Conservation (phyloP, 2,329 filamentous ascomycete species). For the Hortaea sp. region DNA sequence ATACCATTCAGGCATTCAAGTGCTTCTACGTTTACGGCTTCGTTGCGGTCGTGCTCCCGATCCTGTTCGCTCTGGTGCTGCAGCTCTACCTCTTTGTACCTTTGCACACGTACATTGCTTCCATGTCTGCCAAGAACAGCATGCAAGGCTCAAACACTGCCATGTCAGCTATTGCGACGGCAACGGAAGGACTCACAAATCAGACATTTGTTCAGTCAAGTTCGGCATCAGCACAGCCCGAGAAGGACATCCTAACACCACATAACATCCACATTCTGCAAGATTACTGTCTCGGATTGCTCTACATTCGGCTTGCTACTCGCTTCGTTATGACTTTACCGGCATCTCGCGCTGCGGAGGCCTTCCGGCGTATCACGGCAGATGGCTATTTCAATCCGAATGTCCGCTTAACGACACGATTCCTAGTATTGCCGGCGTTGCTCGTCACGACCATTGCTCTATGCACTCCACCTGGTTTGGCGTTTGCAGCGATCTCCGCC, state of each 20-base stretch:
- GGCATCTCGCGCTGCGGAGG: conserved; percentile 60
- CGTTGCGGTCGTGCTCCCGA: conserved; percentile 68
- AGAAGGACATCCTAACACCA: conserved; percentile 11
- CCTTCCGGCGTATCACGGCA: conserved; percentile 57
- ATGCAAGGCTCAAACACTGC: conserved; percentile 9
- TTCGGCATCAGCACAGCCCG: neutral
- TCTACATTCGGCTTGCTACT: conserved; percentile 74
- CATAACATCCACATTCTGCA: conserved; percentile 83
- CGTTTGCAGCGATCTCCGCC: conserved; percentile 37
- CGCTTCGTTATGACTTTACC: conserved; percentile 60
- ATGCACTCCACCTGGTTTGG: conserved; percentile 52
- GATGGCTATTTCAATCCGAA: conserved; percentile 73
- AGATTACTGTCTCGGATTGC: conserved; percentile 83
- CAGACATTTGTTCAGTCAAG: neutral
- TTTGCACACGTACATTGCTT: conserved; percentile 62
- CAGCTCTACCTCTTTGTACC: conserved; percentile 87
- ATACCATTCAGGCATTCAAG: conserved; percentile 30
- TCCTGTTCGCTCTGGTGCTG: conserved; percentile 66
- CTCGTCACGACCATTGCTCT: conserved; percentile 55
- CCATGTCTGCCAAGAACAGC: neutral
- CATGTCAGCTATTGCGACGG: neutral
- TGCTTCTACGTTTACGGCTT: conserved; percentile 67
- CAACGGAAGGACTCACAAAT: neutral
- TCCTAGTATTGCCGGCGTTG: conserved; percentile 69
- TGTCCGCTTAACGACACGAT: conserved; percentile 66